phyloP scores from a whole-genome alignment of 352 stramenopile species.

The Pythium monospermum region DNA sequence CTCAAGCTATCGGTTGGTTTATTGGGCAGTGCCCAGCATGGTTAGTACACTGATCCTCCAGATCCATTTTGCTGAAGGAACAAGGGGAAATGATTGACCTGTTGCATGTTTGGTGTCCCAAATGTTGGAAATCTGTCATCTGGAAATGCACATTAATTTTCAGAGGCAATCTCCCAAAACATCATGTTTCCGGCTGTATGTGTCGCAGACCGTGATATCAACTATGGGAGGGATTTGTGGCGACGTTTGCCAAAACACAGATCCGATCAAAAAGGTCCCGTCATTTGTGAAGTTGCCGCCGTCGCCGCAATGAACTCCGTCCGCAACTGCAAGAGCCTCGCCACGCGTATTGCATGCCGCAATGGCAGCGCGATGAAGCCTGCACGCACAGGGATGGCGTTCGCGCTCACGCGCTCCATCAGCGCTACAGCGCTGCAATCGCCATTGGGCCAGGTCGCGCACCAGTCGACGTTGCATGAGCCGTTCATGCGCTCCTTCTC shows the following conservation, averaged over 20 bases:
- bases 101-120: too few species aligned
- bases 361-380: constrained; percentile 1
- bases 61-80: not conserved
- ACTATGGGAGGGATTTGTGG: constrained; percentile 6
- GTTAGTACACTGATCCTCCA: not conserved
- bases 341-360: too few species aligned
- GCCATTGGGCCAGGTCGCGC: not conserved
- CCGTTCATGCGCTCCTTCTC: constrained; percentile 14
- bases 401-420: not conserved
- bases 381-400: not conserved
- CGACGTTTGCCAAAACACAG: constrained; percentile 20
- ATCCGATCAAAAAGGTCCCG: not conserved
- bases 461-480: not conserved
- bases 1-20: too few species aligned
- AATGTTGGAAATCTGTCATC: too few species aligned
- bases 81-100: not conserved
- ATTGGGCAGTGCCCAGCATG: too few species aligned
- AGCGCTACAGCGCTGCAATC: not conserved
- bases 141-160: too few species aligned
- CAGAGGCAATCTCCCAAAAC: too few species aligned
- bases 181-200: too few species aligned
- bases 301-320: too few species aligned
- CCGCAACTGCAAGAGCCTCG: too few species aligned
- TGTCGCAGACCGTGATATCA: too few species aligned
- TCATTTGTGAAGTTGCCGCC: too few species aligned